Evolutionary conservation across 208 protist species (phyloP).

Genomic region (Leishmania turanica): DNA sequence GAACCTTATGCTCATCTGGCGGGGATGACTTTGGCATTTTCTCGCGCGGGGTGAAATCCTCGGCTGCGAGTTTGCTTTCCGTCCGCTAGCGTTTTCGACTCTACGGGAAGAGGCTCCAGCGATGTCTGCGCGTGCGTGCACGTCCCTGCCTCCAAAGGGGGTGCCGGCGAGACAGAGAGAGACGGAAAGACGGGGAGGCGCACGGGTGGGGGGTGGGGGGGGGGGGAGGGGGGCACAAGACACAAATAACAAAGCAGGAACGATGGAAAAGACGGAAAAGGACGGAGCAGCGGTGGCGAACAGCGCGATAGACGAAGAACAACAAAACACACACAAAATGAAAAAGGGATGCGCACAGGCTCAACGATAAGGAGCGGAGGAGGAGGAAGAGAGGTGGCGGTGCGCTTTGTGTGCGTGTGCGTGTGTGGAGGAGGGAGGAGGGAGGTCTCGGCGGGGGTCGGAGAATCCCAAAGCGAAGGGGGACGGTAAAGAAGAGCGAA

Average conservation of each 20-base stretch:
- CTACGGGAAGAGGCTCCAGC: not conserved
- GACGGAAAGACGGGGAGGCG: not conserved
- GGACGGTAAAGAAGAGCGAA: not conserved
- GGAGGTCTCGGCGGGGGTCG: not conserved
- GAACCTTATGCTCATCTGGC: constrained; percentile 29
- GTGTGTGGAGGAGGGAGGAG: not conserved
- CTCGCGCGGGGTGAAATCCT: not conserved
- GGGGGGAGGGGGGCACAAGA: not conserved
- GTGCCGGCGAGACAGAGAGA: not conserved
- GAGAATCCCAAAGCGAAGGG: not conserved
- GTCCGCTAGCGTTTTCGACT: not conserved
- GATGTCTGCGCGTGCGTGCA: not conserved
- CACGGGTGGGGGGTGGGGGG: no score
- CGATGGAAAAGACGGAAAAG: not conserved
- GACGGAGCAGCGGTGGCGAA: not conserved
- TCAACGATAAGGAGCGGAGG: not conserved
- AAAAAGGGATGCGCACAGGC: not conserved
- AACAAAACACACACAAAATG: no score
- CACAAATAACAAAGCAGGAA: not conserved
- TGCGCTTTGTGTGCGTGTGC: not conserved
- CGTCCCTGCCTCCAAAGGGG: not conserved
- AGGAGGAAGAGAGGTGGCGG: not conserved
- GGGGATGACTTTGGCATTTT: constrained; percentile 10
- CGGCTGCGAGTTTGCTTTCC: not conserved
- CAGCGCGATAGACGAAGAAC: no score